Evolutionary conservation across 352 stramenopile species (phyloP).

Genomic region (Globisporangium camurandrum): DNA sequence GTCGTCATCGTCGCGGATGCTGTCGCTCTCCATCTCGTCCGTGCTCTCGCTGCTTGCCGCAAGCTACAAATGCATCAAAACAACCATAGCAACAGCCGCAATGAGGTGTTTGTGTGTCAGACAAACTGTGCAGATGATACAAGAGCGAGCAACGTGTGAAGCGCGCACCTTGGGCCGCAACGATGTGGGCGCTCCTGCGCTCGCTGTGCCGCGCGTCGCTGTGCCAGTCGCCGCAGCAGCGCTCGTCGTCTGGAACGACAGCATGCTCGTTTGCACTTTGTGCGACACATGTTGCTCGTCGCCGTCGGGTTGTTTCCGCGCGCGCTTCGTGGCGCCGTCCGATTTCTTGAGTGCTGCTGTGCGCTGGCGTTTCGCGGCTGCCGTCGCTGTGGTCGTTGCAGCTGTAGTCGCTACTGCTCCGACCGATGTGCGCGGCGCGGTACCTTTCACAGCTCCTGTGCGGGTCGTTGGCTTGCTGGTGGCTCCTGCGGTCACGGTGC

Average conservation of each 20-base stretch:
- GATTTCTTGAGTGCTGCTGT: constrained; percentile 8
- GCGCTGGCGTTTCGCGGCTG: constrained; percentile 7
- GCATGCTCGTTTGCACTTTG: constrained; percentile 64
- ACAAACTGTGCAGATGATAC: neutral
- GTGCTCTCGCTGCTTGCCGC: neutral
- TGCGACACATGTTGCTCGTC: constrained; percentile 21
- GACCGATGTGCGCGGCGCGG: neutral
- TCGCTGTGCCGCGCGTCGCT: neutral
- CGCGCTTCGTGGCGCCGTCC: constrained; percentile 29
- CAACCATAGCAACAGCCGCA: too few relatives aligned
- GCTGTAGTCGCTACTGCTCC: too few relatives aligned
- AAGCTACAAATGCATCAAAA: constrained; percentile 6
- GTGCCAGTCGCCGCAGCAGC: constrained; percentile 6
- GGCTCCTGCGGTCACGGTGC: constrained; percentile 2
- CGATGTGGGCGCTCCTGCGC: neutral
- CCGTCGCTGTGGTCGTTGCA: neutral
- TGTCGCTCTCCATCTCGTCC: constrained; percentile 19
- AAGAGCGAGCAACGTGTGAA: neutral
- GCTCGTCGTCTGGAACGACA: constrained; percentile 43
- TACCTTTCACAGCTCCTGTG: constrained; percentile 1
- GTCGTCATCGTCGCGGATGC: constrained; percentile 2
- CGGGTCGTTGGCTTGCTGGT: constrained; percentile 5
- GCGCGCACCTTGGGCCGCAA: constrained; percentile 9
- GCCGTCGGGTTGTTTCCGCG: constrained; percentile 36
- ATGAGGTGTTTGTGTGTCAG: neutral